Conservation (phyloP, 306 rosid genomes). For the Vigna trinervia region DNA sequence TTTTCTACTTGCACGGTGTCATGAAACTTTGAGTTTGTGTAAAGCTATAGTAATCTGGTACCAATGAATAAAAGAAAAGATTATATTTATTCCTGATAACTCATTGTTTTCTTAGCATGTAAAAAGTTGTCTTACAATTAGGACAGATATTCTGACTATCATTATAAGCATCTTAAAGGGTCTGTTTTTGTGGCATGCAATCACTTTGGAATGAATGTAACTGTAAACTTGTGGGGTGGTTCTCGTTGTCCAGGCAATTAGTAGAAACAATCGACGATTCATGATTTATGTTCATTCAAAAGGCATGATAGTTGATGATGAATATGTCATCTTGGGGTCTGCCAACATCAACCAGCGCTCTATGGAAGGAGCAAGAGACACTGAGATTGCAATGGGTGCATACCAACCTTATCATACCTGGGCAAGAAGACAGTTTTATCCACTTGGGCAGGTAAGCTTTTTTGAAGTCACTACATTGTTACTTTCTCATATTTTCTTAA, state of each 20-base stretch:
- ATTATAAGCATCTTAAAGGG: conserved; percentile 15
- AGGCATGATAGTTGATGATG: conserved; percentile 98
- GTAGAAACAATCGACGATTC: conserved; percentile 80
- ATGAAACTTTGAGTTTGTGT: conserved; percentile 7
- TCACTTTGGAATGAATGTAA: conserved; percentile 5
- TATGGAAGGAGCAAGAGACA: conserved; percentile 98
- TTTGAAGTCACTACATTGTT: conserved; percentile 16
- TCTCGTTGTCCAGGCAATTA: conserved; percentile 63
- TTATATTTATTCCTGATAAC: background rate
- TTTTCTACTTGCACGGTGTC: conserved; percentile 12
- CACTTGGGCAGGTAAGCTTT: conserved; percentile 77
- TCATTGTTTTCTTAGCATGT: background rate
- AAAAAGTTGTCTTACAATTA: background rate
- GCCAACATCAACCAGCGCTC: conserved; percentile 99
- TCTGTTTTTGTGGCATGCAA: background rate
- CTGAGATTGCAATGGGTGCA: conserved; percentile 99
- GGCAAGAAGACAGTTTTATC: conserved; percentile 69
- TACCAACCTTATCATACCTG: conserved; percentile 86
- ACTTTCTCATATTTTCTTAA: conserved; percentile 32
- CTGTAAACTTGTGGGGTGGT: conserved; percentile 41
- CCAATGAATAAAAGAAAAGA: background rate
- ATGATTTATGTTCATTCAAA: conserved; percentile 98
- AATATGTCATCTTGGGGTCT: conserved; percentile 88
- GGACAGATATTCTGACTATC: background rate
- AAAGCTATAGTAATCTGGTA: conserved; percentile 13